phyloP scores from a whole-genome alignment of 345 rosid genomes.

The Pistacia atlantica region DNA sequence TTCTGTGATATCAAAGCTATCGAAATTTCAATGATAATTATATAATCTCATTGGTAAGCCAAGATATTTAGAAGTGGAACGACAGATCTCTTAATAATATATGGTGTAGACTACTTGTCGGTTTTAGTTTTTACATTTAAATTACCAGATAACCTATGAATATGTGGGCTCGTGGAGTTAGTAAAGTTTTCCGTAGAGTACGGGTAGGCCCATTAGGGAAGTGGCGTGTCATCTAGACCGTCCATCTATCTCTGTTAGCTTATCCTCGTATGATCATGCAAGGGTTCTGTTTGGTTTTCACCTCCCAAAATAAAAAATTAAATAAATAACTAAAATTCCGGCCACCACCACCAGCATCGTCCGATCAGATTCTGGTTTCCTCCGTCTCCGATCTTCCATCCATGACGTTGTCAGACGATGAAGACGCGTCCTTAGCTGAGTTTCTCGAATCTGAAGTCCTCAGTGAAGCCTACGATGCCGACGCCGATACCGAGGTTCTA shows the following conservation, averaged over 20 bases:
- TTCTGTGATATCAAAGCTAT: too few relatives aligned
- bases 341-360: neutral
- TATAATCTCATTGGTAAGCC: too few relatives aligned
- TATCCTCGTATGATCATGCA: conserved; percentile 1
- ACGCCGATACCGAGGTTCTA: conserved; percentile 32
- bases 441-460: conserved; percentile 85
- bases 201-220: conserved; percentile 11
- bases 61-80: too few relatives aligned
- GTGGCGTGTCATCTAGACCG: conserved; percentile 5
- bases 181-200: too few relatives aligned
- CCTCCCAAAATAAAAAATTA: neutral
- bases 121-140: neutral
- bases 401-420: conserved; percentile 68
- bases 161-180: too few relatives aligned
- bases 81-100: too few relatives aligned
- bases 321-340: neutral
- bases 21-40: too few relatives aligned
- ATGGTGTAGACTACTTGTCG: neutral
- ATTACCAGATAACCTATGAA: too few relatives aligned
- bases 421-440: conserved; percentile 63
- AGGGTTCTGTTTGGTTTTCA: neutral
- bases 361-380: neutral
- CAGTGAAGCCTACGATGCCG: conserved; percentile 44
- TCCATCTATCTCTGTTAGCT: neutral
- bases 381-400: neutral